phyloP scores from a whole-genome alignment of 164 flowering plant genomes.

The Brasenia schreberi region DNA sequence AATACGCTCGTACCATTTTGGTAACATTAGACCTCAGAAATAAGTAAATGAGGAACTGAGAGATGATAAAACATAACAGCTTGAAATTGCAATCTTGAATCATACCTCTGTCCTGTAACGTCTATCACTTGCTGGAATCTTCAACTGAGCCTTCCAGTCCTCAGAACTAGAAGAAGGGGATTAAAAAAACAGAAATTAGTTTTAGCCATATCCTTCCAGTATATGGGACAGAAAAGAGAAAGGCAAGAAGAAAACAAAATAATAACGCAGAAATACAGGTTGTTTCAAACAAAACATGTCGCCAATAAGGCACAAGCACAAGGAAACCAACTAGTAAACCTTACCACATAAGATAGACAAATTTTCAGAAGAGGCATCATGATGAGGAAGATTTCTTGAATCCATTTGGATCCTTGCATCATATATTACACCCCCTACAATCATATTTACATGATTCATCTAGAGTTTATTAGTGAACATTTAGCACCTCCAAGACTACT shows the following conservation, averaged over 20 bases:
- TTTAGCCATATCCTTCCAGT: background rate
- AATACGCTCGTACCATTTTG: background rate
- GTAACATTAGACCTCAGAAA: background rate
- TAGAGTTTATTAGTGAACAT: too few species aligned
- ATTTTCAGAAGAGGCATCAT: background rate
- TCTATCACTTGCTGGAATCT: slow-evolving; percentile 71
- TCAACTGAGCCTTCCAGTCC: slow-evolving; percentile 84
- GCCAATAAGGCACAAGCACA: background rate
- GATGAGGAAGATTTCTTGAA: background rate
- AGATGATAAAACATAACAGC: background rate
- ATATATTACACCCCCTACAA: background rate
- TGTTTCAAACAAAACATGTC: background rate
- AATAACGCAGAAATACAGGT: background rate
- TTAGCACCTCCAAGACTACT: too few species aligned
- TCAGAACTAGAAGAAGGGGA: slow-evolving; percentile 39
- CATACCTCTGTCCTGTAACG: slow-evolving; percentile 88
- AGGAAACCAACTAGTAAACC: too few species aligned
- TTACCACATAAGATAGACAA: background rate
- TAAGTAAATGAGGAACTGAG: background rate
- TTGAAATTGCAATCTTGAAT: background rate
- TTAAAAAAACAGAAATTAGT: background rate
- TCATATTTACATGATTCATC: too few species aligned
- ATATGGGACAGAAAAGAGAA: background rate
- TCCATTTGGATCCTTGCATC: too few species aligned
- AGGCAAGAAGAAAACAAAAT: background rate